Conservation (phyloP, 768 basidiomycete genomes). For the Clitopilus passeckerianus region DNA sequence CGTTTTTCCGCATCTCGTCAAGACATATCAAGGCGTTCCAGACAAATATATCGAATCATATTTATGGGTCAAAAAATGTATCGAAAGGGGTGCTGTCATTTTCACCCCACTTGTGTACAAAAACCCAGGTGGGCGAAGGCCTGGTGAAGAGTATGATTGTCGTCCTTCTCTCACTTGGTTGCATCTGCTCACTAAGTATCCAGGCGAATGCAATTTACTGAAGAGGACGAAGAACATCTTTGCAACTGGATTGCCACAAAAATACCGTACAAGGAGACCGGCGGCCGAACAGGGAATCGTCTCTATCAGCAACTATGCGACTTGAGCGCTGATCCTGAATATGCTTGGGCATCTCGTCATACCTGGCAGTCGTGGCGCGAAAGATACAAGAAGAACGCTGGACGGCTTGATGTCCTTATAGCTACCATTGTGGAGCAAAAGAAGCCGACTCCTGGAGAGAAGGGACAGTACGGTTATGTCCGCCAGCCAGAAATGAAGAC, state of each 20-base stretch:
- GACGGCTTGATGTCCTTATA: slow-evolving; percentile 62
- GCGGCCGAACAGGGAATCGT: slow-evolving; percentile 77
- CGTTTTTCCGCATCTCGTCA: slow-evolving; percentile 69
- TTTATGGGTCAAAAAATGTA: slow-evolving; percentile 81
- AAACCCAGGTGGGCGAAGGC: slow-evolving; percentile 75
- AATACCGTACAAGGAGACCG: slow-evolving; percentile 80
- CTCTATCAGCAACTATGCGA: slow-evolving; percentile 80
- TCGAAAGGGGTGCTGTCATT: slow-evolving; percentile 58
- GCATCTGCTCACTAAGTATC: not conserved
- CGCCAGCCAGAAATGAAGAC: slow-evolving; percentile 68
- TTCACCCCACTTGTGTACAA: slow-evolving; percentile 80
- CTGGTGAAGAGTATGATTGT: slow-evolving; percentile 72
- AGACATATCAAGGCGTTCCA: slow-evolving; percentile 61
- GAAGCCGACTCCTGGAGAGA: slow-evolving; percentile 65
- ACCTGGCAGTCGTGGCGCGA: slow-evolving; percentile 92
- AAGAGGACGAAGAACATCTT: slow-evolving; percentile 69
- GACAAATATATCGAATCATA: slow-evolving; percentile 79
- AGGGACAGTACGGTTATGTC: slow-evolving; percentile 81
- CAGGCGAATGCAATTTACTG: slow-evolving; percentile 76
- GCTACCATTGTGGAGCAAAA: slow-evolving; percentile 63
- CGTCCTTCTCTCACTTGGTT: not conserved
- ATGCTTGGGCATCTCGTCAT: slow-evolving; percentile 74
- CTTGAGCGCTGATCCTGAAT: slow-evolving; percentile 67
- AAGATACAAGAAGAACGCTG: slow-evolving; percentile 79
- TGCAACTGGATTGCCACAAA: slow-evolving; percentile 79